Evolutionary conservation across 495 filamentous ascomycete genomes (phyloP), one percentile per base, ranked within the genome.

Genomic region (Aspergillus sclerotioniger): DNA sequence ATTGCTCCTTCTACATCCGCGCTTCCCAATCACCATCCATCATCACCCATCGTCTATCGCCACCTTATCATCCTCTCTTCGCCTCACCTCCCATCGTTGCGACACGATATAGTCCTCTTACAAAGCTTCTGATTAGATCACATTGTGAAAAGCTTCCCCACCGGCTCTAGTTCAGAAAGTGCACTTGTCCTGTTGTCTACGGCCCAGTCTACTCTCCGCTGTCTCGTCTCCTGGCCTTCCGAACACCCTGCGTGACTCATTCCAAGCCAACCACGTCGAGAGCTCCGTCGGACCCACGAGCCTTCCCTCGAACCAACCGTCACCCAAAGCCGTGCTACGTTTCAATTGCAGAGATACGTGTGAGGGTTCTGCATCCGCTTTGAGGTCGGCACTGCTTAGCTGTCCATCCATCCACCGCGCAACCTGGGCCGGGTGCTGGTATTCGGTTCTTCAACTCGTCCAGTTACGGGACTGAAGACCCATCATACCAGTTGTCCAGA

Each of bases 341-440:
- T 57, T 59, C 61, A 55, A 52, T 59, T 16, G 37, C 54, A 37
- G 41, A 56, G 9, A 49, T 49, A 61, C 54, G 56, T 64, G 61
- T 59, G 56, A 62, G 56, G 48, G 52, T 43, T 7, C 37, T 52
- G 53, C 44, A 44, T 55, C 57, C 37, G 53, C 41, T 39, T 53
- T 52, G 48, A 55, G 54, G 35, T 58, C 54, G 51, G 64, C 47
- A 25, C 45, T 57, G 53, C 62, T 62, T 62, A 46, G 56, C 54
- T 67, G 59, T 66, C 56, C 47, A 58, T 54, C 47, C 56, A 62
- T 55, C 41, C 61, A 39, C 58, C 56, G 56, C 59, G 68, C 66
- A 59, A 66, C 63, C 63, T 56, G 59, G 68, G 65, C 69, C 67
- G 69, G 73, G 64, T 73, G 64, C 76, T 75, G 73, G 76, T 71